phyloP scores from a whole-genome alignment of 169 alveolate species.

The Neospora caninum region DNA sequence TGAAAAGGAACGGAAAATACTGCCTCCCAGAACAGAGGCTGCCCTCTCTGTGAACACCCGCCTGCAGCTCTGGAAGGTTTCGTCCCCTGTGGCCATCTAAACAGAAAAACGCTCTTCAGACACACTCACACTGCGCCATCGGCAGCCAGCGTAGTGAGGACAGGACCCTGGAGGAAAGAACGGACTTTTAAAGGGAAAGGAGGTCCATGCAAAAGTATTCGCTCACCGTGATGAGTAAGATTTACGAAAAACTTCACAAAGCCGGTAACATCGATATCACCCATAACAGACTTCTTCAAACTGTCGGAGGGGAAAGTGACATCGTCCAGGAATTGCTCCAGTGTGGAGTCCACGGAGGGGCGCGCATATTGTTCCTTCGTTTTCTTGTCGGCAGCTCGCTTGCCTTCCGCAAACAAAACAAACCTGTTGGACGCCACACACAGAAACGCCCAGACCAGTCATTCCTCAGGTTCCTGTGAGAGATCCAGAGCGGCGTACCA shows the following conservation, averaged over 20 bases:
- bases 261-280: constrained; percentile 48
- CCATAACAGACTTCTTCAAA: constrained; percentile 55
- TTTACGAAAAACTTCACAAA: constrained; percentile 55
- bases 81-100: too few relatives aligned
- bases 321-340: constrained; percentile 52
- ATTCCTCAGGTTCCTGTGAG: too few relatives aligned
- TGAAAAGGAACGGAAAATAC: not conserved
- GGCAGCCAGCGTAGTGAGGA: too few relatives aligned
- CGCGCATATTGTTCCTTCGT: constrained; percentile 63
- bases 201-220: not conserved
- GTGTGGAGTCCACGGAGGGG: constrained; percentile 57
- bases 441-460: not conserved
- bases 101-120: too few relatives aligned
- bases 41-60: too few relatives aligned
- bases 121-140: too few relatives aligned
- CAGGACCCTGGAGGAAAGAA: too few relatives aligned
- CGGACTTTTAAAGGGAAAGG: too few relatives aligned
- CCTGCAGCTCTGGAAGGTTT: too few relatives aligned
- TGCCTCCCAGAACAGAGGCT: too few relatives aligned
- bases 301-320: constrained; percentile 54
- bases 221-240: constrained; percentile 58
- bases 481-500: not conserved
- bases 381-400: constrained; percentile 67
- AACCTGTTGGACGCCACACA: constrained; percentile 25
- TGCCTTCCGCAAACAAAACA: constrained; percentile 66